Conservation (phyloP, 352 stramenopile species). For the Globisporangium orthogonon region DNA sequence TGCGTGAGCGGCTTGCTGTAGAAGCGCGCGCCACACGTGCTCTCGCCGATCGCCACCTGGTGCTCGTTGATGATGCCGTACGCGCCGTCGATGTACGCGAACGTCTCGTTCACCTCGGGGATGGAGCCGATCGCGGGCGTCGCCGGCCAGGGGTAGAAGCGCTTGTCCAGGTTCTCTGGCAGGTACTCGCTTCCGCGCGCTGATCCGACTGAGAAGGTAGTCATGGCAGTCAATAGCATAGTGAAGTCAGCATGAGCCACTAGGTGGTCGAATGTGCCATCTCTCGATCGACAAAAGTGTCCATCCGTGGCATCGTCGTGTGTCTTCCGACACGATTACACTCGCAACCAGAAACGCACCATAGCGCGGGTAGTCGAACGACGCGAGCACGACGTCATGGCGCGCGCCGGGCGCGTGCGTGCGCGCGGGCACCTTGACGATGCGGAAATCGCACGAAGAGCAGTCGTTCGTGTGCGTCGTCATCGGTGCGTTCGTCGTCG, state of each 20-base stretch:
- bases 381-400: constrained; percentile 54
- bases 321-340: not conserved
- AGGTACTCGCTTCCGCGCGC: constrained; percentile 58
- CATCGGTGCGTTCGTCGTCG: constrained; percentile 59
- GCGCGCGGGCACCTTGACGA: constrained; percentile 67
- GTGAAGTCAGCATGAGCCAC: no score
- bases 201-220: constrained; percentile 34
- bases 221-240: not conserved
- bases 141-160: constrained; percentile 62
- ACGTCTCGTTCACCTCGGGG: constrained; percentile 54
- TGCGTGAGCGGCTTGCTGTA: constrained; percentile 47
- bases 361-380: constrained; percentile 71
- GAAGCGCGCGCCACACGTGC: constrained; percentile 67
- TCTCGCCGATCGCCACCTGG: constrained; percentile 77
- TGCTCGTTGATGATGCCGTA: constrained; percentile 85
- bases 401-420: constrained; percentile 28
- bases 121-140: constrained; percentile 62
- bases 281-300: not conserved
- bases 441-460: constrained; percentile 76
- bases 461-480: constrained; percentile 84
- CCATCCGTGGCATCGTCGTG: not conserved
- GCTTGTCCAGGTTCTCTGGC: constrained; percentile 54
- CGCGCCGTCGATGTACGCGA: constrained; percentile 70
- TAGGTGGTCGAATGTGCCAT: no score
- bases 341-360: constrained; percentile 19